These are phyloP conservation scores for Neurospora sp. DNA, from an alignment of 495 filamentous ascomycete genomes.

Conservation along the genomic window DNA sequence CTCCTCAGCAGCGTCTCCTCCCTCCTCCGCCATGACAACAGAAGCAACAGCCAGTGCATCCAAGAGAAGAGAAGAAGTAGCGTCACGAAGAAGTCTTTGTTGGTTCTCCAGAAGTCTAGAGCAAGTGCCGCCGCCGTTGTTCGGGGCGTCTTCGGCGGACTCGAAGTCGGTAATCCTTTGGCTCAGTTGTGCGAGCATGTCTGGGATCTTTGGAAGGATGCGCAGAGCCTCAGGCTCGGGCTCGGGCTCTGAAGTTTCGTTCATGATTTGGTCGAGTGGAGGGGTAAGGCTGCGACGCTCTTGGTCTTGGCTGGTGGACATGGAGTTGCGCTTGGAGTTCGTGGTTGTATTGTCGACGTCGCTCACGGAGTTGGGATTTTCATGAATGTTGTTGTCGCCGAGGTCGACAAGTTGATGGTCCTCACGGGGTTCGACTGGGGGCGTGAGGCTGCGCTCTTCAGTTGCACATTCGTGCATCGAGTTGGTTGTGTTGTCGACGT, in stretches of 20 bases:
- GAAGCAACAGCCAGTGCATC: not conserved
- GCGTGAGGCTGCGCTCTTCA: not conserved
- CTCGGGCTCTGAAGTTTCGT: not conserved
- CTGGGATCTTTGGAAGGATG: not conserved
- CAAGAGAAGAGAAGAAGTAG: not conserved
- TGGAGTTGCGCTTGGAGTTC: not conserved
- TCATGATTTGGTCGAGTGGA: not conserved
- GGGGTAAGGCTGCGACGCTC: not conserved
- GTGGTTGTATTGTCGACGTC: not conserved
- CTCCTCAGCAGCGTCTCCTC: not conserved
- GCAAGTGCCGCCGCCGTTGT: not conserved
- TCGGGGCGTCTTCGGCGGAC: not conserved
- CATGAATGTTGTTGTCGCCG: not conserved
- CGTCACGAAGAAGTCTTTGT: not conserved
- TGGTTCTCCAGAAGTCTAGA: not conserved
- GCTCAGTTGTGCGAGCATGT: not conserved
- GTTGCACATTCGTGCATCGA: not conserved
- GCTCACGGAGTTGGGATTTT: rapidly evolving
- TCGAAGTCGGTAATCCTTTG: not conserved
- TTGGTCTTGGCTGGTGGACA: not conserved
- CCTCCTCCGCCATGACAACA: not conserved
- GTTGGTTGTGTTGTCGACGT: not conserved
- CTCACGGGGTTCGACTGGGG: rapidly evolving
- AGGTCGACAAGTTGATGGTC: not conserved
- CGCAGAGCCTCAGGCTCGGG: not conserved